These are phyloP conservation scores for Mortierella sp. DNA, from an alignment of 371 early-diverging fungal species.

Conservation along the genomic window DNA sequence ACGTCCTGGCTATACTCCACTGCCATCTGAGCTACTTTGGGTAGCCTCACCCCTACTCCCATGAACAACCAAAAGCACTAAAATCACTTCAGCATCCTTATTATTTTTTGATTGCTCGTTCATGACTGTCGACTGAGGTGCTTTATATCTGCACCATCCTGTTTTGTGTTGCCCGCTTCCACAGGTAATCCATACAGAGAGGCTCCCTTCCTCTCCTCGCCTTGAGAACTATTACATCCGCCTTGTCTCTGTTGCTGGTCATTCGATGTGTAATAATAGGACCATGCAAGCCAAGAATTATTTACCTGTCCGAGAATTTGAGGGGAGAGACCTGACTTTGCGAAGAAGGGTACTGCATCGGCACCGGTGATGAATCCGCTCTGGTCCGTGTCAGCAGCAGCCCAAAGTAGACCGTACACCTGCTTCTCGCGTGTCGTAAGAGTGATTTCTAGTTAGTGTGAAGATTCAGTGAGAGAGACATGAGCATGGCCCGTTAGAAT, in stretches of 20 bases:
- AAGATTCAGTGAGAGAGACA: neutral
- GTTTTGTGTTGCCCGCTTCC: too few species aligned
- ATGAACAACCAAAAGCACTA: too few species aligned
- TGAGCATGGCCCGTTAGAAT: neutral
- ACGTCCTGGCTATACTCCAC: too few species aligned
- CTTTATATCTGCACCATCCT: too few species aligned
- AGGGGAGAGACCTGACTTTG: constrained; percentile 81
- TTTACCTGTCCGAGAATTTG: constrained; percentile 79
- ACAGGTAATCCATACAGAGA: too few species aligned
- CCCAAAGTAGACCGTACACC: constrained; percentile 78
- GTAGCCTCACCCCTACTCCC: too few species aligned
- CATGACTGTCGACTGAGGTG: too few species aligned
- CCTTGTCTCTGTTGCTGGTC: neutral
- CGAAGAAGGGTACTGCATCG: constrained; percentile 86
- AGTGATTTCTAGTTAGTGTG: constrained; percentile 38
- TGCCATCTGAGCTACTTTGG: too few species aligned
- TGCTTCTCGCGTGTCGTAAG: constrained; percentile 77
- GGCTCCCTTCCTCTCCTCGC: too few species aligned
- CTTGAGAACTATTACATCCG: neutral
- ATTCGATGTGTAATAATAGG: neutral
- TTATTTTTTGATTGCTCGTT: too few species aligned
- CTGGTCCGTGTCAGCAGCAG: constrained; percentile 75
- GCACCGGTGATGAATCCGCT: constrained; percentile 83
- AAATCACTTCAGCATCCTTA: too few species aligned
- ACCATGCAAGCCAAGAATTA: neutral